Evolutionary conservation across 2,329 filamentous ascomycete genomes (phyloP).

Genomic region (Diaporthe sp.): DNA sequence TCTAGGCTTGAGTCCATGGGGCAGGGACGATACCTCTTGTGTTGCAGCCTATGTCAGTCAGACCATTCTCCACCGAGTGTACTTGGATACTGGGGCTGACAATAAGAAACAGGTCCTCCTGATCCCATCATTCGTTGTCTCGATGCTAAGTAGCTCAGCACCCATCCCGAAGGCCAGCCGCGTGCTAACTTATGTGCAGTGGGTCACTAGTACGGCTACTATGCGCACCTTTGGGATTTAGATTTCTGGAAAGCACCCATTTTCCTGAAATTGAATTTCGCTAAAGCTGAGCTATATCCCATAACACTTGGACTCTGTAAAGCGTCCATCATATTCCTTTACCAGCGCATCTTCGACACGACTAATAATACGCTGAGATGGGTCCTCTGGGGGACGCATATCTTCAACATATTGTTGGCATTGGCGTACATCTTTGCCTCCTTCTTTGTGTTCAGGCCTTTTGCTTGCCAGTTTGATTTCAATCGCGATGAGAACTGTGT

Average conservation of each 20-base stretch:
- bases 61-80: neutral
- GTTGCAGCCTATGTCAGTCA: constrained; percentile 27
- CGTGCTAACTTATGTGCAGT: neutral
- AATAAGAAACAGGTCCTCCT: neutral
- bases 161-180: neutral
- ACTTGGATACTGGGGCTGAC: neutral
- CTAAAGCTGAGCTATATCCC: constrained; percentile 7
- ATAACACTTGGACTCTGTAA: constrained; percentile 23
- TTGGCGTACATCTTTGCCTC: constrained; percentile 22
- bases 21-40: constrained; percentile 25
- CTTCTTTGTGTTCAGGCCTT: constrained; percentile 1
- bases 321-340: constrained; percentile 31
- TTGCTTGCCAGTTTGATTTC: constrained; percentile 23
- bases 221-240: constrained; percentile 31
- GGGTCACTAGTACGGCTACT: constrained; percentile 27
- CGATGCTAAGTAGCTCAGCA: neutral
- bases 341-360: constrained; percentile 35
- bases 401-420: constrained; percentile 14
- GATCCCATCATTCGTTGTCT: constrained; percentile 20
- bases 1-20: constrained; percentile 20
- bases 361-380: neutral
- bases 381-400: constrained; percentile 25
- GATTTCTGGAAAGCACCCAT: constrained; percentile 25
- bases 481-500: neutral
- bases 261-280: constrained; percentile 17